phyloP scores from a whole-genome alignment of 2,329 filamentous ascomycete species.

The Sporothrix euskadiensis region DNA sequence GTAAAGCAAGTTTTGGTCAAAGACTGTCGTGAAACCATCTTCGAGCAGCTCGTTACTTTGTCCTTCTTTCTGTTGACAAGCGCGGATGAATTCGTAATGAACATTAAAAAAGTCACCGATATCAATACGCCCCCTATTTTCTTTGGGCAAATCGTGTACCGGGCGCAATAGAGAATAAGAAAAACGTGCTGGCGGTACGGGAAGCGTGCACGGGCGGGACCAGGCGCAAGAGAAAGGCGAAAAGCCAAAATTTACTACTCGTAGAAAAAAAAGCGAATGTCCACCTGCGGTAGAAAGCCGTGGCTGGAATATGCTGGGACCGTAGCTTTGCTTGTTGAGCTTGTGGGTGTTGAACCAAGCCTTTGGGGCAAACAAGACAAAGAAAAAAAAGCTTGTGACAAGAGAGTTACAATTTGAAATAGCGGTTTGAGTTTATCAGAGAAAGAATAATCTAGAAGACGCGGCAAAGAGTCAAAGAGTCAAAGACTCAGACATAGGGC shows the following conservation, averaged over 20 bases:
- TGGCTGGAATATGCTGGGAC: background rate
- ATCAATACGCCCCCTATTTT: background rate
- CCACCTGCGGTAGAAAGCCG: background rate
- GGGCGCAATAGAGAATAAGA: background rate
- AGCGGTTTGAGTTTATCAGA: background rate
- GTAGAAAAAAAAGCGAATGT: background rate
- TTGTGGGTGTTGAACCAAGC: background rate
- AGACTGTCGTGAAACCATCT: background rate
- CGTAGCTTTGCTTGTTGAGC: background rate
- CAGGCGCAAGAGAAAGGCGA: background rate
- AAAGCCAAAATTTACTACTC: background rate
- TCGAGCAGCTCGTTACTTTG: background rate
- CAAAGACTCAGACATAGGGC: no score
- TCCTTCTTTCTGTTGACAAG: background rate
- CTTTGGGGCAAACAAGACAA: background rate
- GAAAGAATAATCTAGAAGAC: background rate
- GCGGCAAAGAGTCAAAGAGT: background rate
- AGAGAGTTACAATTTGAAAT: background rate
- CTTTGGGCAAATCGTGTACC: background rate
- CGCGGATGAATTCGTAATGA: conserved; percentile 19
- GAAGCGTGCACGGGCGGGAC: conserved; percentile 2
- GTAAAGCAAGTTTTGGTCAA: background rate
- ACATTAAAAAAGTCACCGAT: background rate
- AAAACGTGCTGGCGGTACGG: conserved; percentile 1
- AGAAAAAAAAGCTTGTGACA: background rate